phyloP scores from a whole-genome alignment of 768 basidiomycete species.

The Trametes cinnabarina region DNA sequence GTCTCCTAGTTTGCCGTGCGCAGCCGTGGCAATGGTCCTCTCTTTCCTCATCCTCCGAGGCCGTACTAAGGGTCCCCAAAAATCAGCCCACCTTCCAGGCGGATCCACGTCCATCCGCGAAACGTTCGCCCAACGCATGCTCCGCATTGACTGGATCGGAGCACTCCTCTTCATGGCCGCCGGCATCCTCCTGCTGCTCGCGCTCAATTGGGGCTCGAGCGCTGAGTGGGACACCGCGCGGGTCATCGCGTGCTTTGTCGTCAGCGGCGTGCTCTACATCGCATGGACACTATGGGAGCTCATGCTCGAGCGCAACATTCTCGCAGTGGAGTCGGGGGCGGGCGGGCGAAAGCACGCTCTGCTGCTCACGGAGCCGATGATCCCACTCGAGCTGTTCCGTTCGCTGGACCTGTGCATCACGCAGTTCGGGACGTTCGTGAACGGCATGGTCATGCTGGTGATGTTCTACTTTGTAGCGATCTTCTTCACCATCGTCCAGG shows the following conservation, averaged over 20 bases:
- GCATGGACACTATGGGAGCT: conserved; percentile 44
- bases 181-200: conserved; percentile 48
- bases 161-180: conserved; percentile 42
- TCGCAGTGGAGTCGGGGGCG: background rate
- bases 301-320: conserved; percentile 33
- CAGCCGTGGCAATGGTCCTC: conserved; percentile 36
- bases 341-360: background rate
- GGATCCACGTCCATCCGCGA: background rate
- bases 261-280: conserved; percentile 43
- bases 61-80: conserved; percentile 25
- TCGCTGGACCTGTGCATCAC: conserved; percentile 41
- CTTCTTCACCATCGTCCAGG: conserved; percentile 48
- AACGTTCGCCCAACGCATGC: conserved; percentile 30
- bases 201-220: conserved; percentile 50
- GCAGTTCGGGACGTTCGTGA: conserved; percentile 38
- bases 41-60: conserved; percentile 42
- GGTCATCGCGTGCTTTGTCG: conserved; percentile 46
- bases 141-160: conserved; percentile 48
- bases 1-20: conserved; percentile 38
- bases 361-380: conserved; percentile 40
- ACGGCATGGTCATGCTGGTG: conserved; percentile 49
- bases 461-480: conserved; percentile 56
- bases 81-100: conserved; percentile 8
- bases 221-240: conserved; percentile 40
- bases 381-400: conserved; percentile 46